Evolutionary conservation across 352 stramenopile species (phyloP), one percentile per base, ranked within the genome.

Genomic region (Thalassiosira mediterranea): DNA sequence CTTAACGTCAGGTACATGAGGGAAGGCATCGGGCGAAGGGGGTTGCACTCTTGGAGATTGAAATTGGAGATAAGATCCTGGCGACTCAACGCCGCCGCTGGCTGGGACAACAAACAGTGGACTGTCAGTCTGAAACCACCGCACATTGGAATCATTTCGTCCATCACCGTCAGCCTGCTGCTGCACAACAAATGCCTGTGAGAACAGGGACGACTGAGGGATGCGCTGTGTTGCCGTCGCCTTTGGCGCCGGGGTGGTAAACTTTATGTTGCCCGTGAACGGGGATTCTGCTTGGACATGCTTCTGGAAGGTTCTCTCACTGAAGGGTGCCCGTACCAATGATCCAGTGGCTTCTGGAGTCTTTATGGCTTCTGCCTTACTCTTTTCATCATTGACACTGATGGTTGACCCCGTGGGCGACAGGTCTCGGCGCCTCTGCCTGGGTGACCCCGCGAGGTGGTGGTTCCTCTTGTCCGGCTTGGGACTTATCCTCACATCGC

Each of bases 171-270:
- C 34, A 42, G 34, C 34, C 34, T 42, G 34, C 7, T 44, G 28
- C 32, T 81, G 65, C 1, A 81, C 72, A 4, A 81, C 23, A 59
- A 81, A 81, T 37, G 72, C 72, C 37, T 72, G 64, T 21, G 63
- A 68, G 59, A 81, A 81, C 52, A 76, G 67, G 11, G 59, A 59
- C 2, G 72, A 73, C 15, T 44, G 28, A 34, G 72, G 47, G 63
- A 69, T 42, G 51, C 61, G 37, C 34, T 42, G 7, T 13, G 34
- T 42, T 34, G 68, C 46, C 34, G 34, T 42, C 34, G 34, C 34
- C 34, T 13, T 42, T 13, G 7, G 34, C 13, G 11, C 49, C 4
- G 65, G 21, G 26, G 51, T 52, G 42, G 31, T 38, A 57, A 76
- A 81, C 44, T 81, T 76, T 17, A 76, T 69, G 28, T 76, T 63